Evolutionary conservation across 305 asterid genomes (phyloP).

Genomic region (Fraxinus nigra): DNA sequence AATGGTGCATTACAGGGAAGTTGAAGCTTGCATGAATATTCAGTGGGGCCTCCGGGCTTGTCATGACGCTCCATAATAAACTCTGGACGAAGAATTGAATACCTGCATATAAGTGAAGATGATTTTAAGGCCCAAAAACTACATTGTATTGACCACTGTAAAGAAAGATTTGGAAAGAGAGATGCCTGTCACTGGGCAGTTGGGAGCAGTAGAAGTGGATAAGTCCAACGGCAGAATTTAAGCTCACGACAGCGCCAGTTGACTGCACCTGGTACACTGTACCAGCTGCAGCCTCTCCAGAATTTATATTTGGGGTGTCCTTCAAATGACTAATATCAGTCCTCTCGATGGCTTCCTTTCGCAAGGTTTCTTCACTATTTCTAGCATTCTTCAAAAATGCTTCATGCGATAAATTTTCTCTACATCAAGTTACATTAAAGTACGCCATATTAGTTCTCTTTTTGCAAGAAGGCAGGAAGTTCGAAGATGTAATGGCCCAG

Average conservation of each 20-base stretch:
- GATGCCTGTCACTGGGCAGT: slow-evolving; percentile 94
- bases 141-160: slow-evolving; percentile 17
- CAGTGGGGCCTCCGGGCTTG: slow-evolving; percentile 65
- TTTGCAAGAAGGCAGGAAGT: slow-evolving; percentile 15
- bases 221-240: slow-evolving; percentile 98
- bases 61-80: slow-evolving; percentile 93
- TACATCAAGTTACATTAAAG: slow-evolving; percentile 34
- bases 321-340: slow-evolving; percentile 94
- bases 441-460: slow-evolving; percentile 20
- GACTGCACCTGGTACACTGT: slow-evolving; percentile 90
- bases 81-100: slow-evolving; percentile 97
- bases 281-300: slow-evolving; percentile 59
- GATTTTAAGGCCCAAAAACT: slow-evolving; percentile 4
- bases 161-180: slow-evolving; percentile 19
- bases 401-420: slow-evolving; percentile 82
- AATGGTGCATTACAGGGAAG: slow-evolving; percentile 99
- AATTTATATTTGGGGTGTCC: slow-evolving; percentile 52
- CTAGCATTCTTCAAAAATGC: slow-evolving; percentile 95
- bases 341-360: slow-evolving; percentile 98
- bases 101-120: slow-evolving; percentile 44
- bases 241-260: slow-evolving; percentile 99
- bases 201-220: slow-evolving; percentile 98
- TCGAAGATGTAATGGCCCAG: slow-evolving; percentile 12
- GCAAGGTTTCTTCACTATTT: slow-evolving; percentile 95
- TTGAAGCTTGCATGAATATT: slow-evolving; percentile 97